phyloP scores from a whole-genome alignment of 106 monocot species.

The Dioscorea zingiberensis region DNA sequence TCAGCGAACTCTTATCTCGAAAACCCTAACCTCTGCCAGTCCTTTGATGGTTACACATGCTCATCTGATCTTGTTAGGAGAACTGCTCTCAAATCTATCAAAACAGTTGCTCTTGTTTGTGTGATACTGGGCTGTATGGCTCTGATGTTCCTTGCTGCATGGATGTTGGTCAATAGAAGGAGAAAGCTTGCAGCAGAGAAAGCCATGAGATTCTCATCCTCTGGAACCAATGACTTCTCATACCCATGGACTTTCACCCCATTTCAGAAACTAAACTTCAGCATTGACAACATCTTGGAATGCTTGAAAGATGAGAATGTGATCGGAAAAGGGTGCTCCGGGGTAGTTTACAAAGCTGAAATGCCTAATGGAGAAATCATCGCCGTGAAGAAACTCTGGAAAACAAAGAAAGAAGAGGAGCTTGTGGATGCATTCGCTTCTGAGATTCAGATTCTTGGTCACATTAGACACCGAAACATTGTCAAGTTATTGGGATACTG shows the following conservation, averaged over 20 bases:
- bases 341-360: conserved; percentile 65
- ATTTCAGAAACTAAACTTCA: conserved; percentile 64
- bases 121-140: conserved; percentile 30
- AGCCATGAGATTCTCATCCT: conserved; percentile 13
- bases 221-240: conserved; percentile 59
- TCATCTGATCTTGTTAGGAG: conserved; percentile 37
- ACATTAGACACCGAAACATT: conserved; percentile 71
- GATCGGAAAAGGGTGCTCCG: conserved; percentile 66
- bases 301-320: conserved; percentile 59
- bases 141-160: conserved; percentile 25
- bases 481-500: conserved; percentile 64
- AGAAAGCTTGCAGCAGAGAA: conserved; percentile 32
- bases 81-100: conserved; percentile 42
- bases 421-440: conserved; percentile 34
- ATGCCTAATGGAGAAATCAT: conserved; percentile 68
- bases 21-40: conserved; percentile 51
- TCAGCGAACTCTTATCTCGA: conserved; percentile 31
- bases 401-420: conserved; percentile 47
- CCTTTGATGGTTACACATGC: conserved; percentile 51
- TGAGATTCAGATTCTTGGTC: conserved; percentile 65
- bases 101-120: conserved; percentile 35
- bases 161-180: conserved; percentile 47
- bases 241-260: conserved; percentile 67
- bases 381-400: conserved; percentile 71
- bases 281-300: conserved; percentile 43